phyloP scores from a whole-genome alignment of 192 early-diverging fungal genomes.

The Helicostylum pulchrum region DNA sequence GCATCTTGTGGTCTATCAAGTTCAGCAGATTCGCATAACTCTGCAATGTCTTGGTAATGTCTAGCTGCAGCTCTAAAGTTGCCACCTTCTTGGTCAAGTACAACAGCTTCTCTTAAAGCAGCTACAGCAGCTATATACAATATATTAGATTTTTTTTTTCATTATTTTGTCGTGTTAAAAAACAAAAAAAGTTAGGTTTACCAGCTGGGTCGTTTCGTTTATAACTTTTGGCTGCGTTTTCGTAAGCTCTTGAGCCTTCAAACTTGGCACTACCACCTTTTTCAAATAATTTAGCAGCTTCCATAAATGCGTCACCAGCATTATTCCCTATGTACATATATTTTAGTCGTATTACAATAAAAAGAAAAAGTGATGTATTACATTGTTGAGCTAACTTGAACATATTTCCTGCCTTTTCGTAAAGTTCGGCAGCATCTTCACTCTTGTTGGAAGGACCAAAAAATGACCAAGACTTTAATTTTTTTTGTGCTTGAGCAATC shows the following conservation, averaged over 20 bases:
- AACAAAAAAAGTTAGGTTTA: too few species aligned
- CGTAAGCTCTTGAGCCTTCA: conserved; percentile 81
- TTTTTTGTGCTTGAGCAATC: conserved; percentile 70
- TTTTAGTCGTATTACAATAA: conserved; percentile 7
- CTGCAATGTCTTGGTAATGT: conserved; percentile 92
- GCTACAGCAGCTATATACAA: conserved; percentile 52
- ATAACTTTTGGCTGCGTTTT: conserved; percentile 87
- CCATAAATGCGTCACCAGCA: conserved; percentile 89
- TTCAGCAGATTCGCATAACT: conserved; percentile 38
- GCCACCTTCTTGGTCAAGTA: conserved; percentile 79
- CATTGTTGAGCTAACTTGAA: conserved; percentile 92
- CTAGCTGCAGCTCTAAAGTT: conserved; percentile 87
- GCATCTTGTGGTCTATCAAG: conserved; percentile 88
- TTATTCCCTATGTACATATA: conserved; percentile 66
- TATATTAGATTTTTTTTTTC: not conserved
- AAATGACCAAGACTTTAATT: conserved; percentile 58
- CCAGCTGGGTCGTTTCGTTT: conserved; percentile 82
- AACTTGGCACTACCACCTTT: conserved; percentile 70
- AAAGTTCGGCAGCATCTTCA: conserved; percentile 95
- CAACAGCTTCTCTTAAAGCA: conserved; percentile 74
- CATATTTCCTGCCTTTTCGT: conserved; percentile 84
- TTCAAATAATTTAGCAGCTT: conserved; percentile 77
- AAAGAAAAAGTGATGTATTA: conserved; percentile 40
- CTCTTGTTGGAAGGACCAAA: conserved; percentile 79
- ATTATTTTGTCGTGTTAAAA: conserved; percentile 37